Conservation (phyloP, 2,329 filamentous ascomycete genomes). For the Lecanoromycetidae sp. region DNA sequence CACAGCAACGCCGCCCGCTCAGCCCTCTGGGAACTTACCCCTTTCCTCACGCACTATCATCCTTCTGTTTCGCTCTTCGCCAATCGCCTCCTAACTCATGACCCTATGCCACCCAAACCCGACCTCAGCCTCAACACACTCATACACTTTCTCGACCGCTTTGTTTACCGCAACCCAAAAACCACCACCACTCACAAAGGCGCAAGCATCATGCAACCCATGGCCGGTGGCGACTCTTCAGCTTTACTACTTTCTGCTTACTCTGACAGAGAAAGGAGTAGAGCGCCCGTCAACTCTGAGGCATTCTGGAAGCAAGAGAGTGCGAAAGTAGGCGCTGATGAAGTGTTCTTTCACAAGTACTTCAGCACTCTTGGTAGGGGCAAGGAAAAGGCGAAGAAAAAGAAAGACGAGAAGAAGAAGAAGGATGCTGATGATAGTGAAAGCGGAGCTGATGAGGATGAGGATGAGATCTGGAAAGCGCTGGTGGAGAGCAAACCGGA, state of each 20-base stretch:
- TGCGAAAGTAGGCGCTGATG: conserved; percentile 78
- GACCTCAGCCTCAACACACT: conserved; percentile 83
- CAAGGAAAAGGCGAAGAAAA: conserved; percentile 42
- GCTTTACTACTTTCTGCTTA: conserved; percentile 50
- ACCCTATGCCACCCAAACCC: conserved; percentile 70
- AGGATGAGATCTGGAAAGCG: conserved; percentile 73
- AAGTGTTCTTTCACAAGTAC: conserved; percentile 98
- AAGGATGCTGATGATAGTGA: conserved; percentile 24
- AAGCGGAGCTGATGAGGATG: conserved; percentile 40
- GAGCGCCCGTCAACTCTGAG: conserved; percentile 62
- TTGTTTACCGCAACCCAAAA: conserved; percentile 94
- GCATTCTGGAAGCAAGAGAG: conserved; percentile 83
- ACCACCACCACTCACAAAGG: conserved; percentile 55
- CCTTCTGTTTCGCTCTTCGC: conserved; percentile 84
- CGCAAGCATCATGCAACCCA: conserved; percentile 90
- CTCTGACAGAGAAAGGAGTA: conserved; percentile 38
- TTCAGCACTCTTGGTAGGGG: conserved; percentile 64
- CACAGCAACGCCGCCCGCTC: conserved; percentile 86
- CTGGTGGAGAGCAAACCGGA: conserved; percentile 72
- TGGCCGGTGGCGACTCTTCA: conserved; percentile 50
- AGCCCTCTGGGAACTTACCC: conserved; percentile 81
- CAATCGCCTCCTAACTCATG: conserved; percentile 53
- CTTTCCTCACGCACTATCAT: conserved; percentile 74
- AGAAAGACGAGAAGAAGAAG: conserved; percentile 45
- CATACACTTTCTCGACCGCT: conserved; percentile 92